Percentiles rank a stretch among this genome's conserved stretches.
Evolutionary conservation across 2,329 filamentous ascomycete genomes (phyloP).

Genomic region (Fusarium luffae): DNA sequence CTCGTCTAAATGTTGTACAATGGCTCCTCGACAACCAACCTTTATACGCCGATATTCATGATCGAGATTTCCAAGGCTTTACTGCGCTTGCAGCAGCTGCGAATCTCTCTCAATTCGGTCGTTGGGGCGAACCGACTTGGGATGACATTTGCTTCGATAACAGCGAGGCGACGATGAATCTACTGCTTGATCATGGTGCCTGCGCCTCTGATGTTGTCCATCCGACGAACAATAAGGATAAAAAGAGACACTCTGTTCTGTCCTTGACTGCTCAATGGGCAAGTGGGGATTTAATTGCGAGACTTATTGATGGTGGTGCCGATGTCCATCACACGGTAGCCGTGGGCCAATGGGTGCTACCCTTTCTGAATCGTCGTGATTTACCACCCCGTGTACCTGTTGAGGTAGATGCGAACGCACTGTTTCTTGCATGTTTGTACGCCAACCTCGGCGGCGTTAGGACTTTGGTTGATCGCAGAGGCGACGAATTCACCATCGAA

Average conservation of each 20-base stretch:
- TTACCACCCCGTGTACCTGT: background rate
- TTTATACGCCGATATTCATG: background rate
- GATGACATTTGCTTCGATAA: accelerated
- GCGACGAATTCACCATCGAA: background rate
- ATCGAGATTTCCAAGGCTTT: background rate
- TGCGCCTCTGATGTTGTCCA: background rate
- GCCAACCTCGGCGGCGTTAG: background rate
- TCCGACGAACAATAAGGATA: background rate
- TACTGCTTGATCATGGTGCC: background rate
- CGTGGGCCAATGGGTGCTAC: background rate
- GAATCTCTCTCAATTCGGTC: too few species aligned
- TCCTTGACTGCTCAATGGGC: background rate
- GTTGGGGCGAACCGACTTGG: too few species aligned
- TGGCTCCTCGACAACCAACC: conserved; percentile 1
- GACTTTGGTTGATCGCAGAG: background rate
- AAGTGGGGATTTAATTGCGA: background rate
- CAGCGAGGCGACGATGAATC: background rate
- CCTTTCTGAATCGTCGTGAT: background rate
- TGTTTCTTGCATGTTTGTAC: background rate
- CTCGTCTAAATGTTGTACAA: background rate
- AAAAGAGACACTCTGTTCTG: background rate
- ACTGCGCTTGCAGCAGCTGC: background rate
- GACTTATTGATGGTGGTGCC: background rate
- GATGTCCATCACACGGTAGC: background rate
- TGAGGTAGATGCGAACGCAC: background rate